Base-by-base conservation (phyloP, 2,329 filamentous ascomycete genomes). In the Neofusicoccum umdonicola region DNA sequence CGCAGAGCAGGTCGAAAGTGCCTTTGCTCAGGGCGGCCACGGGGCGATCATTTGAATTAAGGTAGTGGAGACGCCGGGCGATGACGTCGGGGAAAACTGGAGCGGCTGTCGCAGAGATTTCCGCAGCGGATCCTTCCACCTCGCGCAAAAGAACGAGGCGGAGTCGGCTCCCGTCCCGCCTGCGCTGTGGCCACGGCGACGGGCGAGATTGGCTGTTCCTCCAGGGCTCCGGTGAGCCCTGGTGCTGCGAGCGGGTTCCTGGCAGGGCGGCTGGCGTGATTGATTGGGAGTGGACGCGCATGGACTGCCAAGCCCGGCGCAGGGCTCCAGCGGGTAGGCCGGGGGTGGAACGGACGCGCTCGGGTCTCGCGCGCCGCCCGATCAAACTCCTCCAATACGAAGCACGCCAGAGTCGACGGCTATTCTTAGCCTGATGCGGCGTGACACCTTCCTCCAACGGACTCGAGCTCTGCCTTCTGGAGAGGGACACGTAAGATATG, bases 1-100 rank as follows among this genome's bases (percentile, higher is more conserved):
- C 5, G 15, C 2, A 15, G 39, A 58, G 52, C 17, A 42, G 39
- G 54, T 45, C 15, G 15, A 58, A 42, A 44, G 27, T 42, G 19
- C 39, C 19, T 44, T 34, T 58, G n/a, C 13, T 13, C 15, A 42
- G 22, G 17, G 34, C 8, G 34, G 39, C n/a, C 15, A 13, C 15
- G 39, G 37, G 54, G 6, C 54, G 54, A 58, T 58, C 54, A 58
- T 34, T 44, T 13, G 39, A 58, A 58, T 44, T 58, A 58, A 58
- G 39, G 54, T 58, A 41, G 54, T 45, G 54, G 54, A 27, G 41
- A 15, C 37, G 17, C 22, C 39, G 7, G 19, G 13, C 52, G 12
- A 58, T 58, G 54, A 58, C 54, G 54, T 58, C 39, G 54, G 54
- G 22, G 54, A 58, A 45, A 58, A 45, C 54, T 44, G 54, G 54